phyloP scores from a whole-genome alignment of 2,329 filamentous ascomycete genomes.

The Colletotrichum orchidophilum region DNA sequence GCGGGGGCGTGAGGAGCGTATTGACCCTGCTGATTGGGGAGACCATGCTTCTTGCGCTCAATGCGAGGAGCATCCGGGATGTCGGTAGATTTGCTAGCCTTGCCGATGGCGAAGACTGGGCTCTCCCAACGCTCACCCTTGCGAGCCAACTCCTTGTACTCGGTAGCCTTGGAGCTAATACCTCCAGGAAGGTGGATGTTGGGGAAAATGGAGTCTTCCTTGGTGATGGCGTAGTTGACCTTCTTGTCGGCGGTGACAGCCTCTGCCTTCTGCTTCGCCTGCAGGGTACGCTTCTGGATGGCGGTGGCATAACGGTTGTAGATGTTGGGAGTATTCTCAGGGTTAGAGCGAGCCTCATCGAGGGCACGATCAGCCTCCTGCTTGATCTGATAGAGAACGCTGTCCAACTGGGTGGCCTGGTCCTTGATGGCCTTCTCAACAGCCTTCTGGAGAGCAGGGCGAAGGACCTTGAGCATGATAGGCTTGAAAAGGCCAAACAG shows the following conservation, averaged over 20 bases:
- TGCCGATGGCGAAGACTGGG: constrained; percentile 89
- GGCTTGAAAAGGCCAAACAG: constrained; percentile 90
- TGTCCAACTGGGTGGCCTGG: constrained; percentile 79
- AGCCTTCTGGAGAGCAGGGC: constrained; percentile 85
- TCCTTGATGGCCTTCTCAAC: constrained; percentile 91
- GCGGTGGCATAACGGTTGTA: constrained; percentile 86
- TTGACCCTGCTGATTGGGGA: constrained; percentile 5
- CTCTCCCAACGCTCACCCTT: constrained; percentile 96
- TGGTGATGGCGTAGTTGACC: constrained; percentile 85
- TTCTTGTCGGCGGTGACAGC: constrained; percentile 69
- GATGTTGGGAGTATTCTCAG: constrained; percentile 80
- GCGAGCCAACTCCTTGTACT: constrained; percentile 86
- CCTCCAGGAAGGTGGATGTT: constrained; percentile 86
- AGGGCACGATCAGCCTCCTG: constrained; percentile 80
- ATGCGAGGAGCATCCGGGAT: constrained; percentile 71
- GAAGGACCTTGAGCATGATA: constrained; percentile 82
- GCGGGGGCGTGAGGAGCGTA: constrained; percentile 13
- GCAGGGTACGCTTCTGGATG: constrained; percentile 75
- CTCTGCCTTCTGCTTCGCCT: constrained; percentile 82
- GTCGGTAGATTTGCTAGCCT: constrained; percentile 75
- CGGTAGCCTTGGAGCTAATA: constrained; percentile 91
- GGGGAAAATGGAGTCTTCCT: constrained; percentile 90
- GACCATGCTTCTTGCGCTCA: constrained; percentile 54
- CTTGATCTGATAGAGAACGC: constrained; percentile 79
- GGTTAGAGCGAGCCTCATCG: constrained; percentile 72